Evolutionary conservation across 306 rosid genomes (phyloP), one percentile per base, ranked within the genome.

Genomic region (Quillaja saponaria): DNA sequence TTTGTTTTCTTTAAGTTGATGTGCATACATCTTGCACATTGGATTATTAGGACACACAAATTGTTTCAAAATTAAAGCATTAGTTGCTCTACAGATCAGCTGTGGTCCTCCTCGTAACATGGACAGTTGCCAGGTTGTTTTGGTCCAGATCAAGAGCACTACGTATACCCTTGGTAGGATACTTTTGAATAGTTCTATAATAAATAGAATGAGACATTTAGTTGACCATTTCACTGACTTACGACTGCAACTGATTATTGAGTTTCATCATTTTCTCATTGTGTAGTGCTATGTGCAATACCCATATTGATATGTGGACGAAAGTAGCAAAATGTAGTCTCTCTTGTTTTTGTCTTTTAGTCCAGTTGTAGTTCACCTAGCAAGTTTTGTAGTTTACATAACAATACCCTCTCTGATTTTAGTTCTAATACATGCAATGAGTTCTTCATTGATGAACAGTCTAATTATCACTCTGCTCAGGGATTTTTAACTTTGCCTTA

Each of bases 401-500:
- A 52, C 51, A 16, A 50, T 44, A 14, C 13, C 9, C 42, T 58
- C 34, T 31, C 41, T 39, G 19, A 20, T 56, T 49, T 67, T 13
- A 66, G 39, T 20, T 12, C 35, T 45, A 34, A 50, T 66, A 15
- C 35, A 55, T 41, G 6, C 44, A 35, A 41, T 68, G 51, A 41
- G 54, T 34, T 21, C 51, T 65, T 57, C 66, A 21, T 58, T 58
- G 20, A 13, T 71, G 60, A 45, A 8, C 25, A 46, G 56, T 75
- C 58, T 55, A 13, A 71, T 46, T 33, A 11, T 50, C 19, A 38
- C 33, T 60, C 38, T 41, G 40, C 49, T 55, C 84, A 90, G 97
- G 81, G 69, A 90, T 90, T 69, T 73, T 79, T 57, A 78, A 76
- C 58, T 87, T 75, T 70, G 84, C 72, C 14, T 55, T 85, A 17